Conservation (phyloP, 2,329 filamentous ascomycete species). For the Ramularia collo-cygni region DNA sequence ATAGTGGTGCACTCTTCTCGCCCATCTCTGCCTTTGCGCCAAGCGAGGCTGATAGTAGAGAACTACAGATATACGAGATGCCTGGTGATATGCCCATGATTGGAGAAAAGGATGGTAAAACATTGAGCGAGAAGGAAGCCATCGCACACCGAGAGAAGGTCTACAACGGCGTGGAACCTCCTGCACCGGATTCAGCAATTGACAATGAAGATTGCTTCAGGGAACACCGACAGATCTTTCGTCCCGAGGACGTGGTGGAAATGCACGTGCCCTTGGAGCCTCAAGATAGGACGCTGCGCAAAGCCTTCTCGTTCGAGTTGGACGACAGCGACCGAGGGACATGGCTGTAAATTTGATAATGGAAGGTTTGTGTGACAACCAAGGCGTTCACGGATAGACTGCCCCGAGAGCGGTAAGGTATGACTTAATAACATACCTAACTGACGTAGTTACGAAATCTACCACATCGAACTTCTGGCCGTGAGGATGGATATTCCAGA, state of each 20-base stretch:
- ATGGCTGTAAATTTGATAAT: too few relatives aligned
- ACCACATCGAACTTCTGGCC: too few relatives aligned
- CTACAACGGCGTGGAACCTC: slow-evolving; percentile 39
- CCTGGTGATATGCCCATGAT: slow-evolving; percentile 50
- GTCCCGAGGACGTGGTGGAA: slow-evolving; percentile 22
- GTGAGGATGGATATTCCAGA: too few relatives aligned
- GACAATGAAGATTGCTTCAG: slow-evolving; percentile 7
- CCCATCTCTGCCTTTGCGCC: slow-evolving; percentile 14
- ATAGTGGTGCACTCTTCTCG: slow-evolving; percentile 17
- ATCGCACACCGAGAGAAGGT: slow-evolving; percentile 39
- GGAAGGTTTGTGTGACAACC: too few relatives aligned
- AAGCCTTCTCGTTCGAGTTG: slow-evolving; percentile 22
- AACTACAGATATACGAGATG: slow-evolving; percentile 39
- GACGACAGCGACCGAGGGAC: slow-evolving; percentile 8
- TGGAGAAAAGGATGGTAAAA: slow-evolving; percentile 43
- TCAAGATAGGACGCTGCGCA: slow-evolving; percentile 12
- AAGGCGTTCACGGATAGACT: too few relatives aligned
- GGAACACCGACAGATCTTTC: slow-evolving; percentile 17
- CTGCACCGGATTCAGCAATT: slow-evolving; percentile 9
- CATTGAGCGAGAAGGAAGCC: slow-evolving; percentile 44
- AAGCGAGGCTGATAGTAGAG: slow-evolving; percentile 25
- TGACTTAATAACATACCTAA: too few relatives aligned
- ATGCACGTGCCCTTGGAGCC: slow-evolving; percentile 6
- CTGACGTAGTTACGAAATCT: too few relatives aligned
- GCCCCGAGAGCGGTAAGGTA: too few relatives aligned